Conservation (phyloP, 768 basidiomycete species). For the Omphalotus guepiniiformis region DNA sequence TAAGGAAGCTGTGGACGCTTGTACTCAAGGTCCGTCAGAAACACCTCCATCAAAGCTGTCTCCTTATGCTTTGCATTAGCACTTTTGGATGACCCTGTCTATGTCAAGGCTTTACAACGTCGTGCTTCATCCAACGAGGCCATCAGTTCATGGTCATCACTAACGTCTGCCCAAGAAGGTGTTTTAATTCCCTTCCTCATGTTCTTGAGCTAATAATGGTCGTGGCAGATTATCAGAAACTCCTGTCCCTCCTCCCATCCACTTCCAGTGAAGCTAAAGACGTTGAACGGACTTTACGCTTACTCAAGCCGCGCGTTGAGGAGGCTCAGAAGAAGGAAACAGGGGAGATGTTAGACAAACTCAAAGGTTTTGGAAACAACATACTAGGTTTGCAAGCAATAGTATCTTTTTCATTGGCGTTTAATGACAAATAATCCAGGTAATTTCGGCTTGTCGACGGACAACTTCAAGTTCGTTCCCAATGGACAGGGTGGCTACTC, state of each 20-base stretch:
- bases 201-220: neutral
- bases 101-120: constrained; percentile 85
- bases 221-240: constrained; percentile 65
- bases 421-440: constrained; percentile 37
- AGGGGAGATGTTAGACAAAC: constrained; percentile 85
- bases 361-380: constrained; percentile 90
- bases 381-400: constrained; percentile 72
- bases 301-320: constrained; percentile 65
- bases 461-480: constrained; percentile 95
- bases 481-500: constrained; percentile 96
- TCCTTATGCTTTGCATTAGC: constrained; percentile 40
- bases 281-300: constrained; percentile 43
- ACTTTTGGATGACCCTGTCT: constrained; percentile 78
- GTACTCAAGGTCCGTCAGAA: constrained; percentile 58
- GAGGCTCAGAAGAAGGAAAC: constrained; percentile 83
- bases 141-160: constrained; percentile 77
- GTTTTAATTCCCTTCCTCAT: neutral
- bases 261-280: constrained; percentile 46
- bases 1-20: constrained; percentile 75
- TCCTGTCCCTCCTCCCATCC: constrained; percentile 62
- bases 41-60: neutral
- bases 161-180: constrained; percentile 86
- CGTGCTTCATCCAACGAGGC: constrained; percentile 84
- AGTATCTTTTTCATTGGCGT: neutral
- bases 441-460: constrained; percentile 89